Base-by-base conservation (phyloP, 306 rosid genomes). In the Cajanus cajan region DNA sequence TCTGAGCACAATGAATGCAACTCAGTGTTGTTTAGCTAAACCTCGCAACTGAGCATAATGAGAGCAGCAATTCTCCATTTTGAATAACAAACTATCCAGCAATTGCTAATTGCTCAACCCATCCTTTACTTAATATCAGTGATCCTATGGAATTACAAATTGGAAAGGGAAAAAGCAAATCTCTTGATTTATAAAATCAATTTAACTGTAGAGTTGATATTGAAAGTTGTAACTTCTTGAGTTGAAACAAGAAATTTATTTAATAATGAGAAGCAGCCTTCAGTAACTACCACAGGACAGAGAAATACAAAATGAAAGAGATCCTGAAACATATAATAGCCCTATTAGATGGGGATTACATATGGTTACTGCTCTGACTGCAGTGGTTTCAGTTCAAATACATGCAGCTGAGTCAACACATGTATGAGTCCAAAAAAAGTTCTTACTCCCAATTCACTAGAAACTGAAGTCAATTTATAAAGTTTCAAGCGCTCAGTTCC, bases 341-440 rank as follows among this genome's bases (percentile, higher is more conserved):
- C 90, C 93, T 14, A 48, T 87, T 41, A 83, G 77, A 73, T 76
- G 83, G 90, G 88, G 82, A 59, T 61, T 86, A 39, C 98, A 97
- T 7, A 9, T 75, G 59, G 86, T 84, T 50, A 80, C 88, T n/a
- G 92, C 94, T 76, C 21, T 85, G 81, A 64, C 89, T 70, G 97
- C 91, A 71, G 78, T 90, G 14, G 77, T 76, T 33, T 67, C 84
- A 34, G 87, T 89, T 78, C 72, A 82, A 40, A 45, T 80, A 33
- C 90, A 89, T 22, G 82, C 77, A 71, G 76, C 55, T 16, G 85
- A 44, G 41, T 59, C 72, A 64, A 14, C 41, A 50, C 15, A 8
- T 4, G 2, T 8, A 36, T 15, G 19, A 77, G 36, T 4, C 21
- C 50, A 52, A 54, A 36, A 19, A 0, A 36, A 8, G 6, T 18